phyloP scores from a whole-genome alignment of 2,329 filamentous ascomycete species.

The Dactylellina leptospora region DNA sequence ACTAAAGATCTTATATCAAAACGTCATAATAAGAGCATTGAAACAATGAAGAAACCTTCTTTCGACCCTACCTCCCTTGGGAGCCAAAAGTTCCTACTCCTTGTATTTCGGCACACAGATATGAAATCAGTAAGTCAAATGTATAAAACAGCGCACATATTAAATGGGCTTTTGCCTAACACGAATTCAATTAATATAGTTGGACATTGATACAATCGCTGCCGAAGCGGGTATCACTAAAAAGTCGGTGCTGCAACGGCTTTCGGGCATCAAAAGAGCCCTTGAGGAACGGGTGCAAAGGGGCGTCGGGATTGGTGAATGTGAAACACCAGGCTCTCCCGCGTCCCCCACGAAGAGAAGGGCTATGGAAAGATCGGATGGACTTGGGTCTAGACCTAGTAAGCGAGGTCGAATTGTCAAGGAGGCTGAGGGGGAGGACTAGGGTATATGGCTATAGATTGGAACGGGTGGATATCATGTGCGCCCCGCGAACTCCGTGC shows the following conservation, averaged over 20 bases:
- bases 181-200: neutral
- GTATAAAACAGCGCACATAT: neutral
- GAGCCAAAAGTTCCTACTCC: constrained; percentile 23
- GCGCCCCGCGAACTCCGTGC: too few relatives aligned
- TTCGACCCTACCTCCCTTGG: constrained; percentile 14
- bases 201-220: constrained; percentile 4
- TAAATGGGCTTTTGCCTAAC: neutral
- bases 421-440: neutral
- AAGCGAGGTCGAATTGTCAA: neutral
- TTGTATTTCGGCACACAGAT: constrained; percentile 29
- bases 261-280: constrained; percentile 2
- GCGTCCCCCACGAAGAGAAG: neutral
- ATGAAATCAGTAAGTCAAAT: constrained; percentile 15
- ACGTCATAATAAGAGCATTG: too few relatives aligned
- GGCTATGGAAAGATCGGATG: neutral
- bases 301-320: neutral
- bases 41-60: neutral
- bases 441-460: neutral
- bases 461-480: too few relatives aligned
- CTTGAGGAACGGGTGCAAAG: neutral
- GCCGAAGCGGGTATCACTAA: constrained; percentile 2
- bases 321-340: neutral
- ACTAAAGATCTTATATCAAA: too few relatives aligned
- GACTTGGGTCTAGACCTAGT: neutral
- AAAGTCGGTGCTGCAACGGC: neutral